A percentile compares a stretch with the other conserved stretches of the same genome.
Evolutionary conservation across 208 protist genomes (phyloP).

Genomic region (Angomonas desouzai): DNA sequence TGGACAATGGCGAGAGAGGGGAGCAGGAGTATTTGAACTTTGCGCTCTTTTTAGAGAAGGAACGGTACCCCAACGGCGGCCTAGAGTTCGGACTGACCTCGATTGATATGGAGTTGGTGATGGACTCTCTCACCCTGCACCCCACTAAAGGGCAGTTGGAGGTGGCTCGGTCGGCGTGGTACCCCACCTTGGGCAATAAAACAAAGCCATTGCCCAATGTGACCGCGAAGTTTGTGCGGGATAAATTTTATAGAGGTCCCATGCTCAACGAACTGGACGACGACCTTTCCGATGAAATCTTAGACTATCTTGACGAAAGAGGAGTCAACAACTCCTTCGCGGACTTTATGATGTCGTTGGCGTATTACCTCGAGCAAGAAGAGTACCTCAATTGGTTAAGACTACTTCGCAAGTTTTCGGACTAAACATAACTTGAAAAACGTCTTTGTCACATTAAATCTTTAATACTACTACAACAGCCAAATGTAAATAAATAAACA

Average conservation of each 20-base stretch:
- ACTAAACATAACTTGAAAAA: conserved; percentile 20
- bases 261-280: conserved; percentile 86
- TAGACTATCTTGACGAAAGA: conserved; percentile 84
- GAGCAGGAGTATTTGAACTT: conserved; percentile 87
- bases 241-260: conserved; percentile 53
- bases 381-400: conserved; percentile 82
- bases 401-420: conserved; percentile 62
- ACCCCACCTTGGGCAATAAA: conserved; percentile 9
- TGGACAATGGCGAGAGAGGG: conserved; percentile 84
- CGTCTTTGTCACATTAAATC: neutral
- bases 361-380: conserved; percentile 77
- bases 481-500: no score
- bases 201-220: conserved; percentile 6
- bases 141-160: conserved; percentile 46
- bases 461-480: neutral
- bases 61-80: conserved; percentile 37
- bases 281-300: conserved; percentile 82
- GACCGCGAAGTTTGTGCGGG: conserved; percentile 17
- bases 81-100: conserved; percentile 83
- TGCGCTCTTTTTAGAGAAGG: conserved; percentile 65
- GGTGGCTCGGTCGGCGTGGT: conserved; percentile 30
- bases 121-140: conserved; percentile 77
- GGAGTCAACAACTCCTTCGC: conserved; percentile 87
- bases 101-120: conserved; percentile 86
- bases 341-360: conserved; percentile 79